Base-by-base conservation (phyloP, 1,139 yeast species). In the Suhomyces taliae region DNA sequence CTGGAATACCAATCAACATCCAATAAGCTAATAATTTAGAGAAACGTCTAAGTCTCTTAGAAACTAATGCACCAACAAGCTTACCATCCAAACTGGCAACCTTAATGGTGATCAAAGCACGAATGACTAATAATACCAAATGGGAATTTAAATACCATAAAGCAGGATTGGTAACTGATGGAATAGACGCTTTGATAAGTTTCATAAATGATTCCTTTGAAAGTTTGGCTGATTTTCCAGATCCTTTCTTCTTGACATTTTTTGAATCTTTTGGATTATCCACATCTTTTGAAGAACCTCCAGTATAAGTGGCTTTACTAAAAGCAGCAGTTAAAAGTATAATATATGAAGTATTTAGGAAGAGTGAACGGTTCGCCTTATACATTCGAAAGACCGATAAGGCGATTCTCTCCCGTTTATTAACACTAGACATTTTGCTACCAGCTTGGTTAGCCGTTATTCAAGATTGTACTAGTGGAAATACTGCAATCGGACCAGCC, bases 21-120 rank as follows among this genome's bases (percentile, higher is more conserved):
- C 97, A 91, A 62, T 82, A 76, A 0, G 81, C 76, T 49, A 90
- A 69, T 39, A 87, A 74, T 54, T 78, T 75, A 47, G 86, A 70
- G 60, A 91, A 91, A 42, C 75, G 76, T 42, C 74, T 73, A 47
- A 90, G 86, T 45, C 78, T 76, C 52, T 87, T 90, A 37, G 86
- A 79, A 33, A 91, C 90, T 53, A 91, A 74, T 1, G 90, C 83
- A 0, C 96, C 90, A 6, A 91, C 97, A 45, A 91, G 72, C 59
- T 77, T 75, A 57, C 98, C 97, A 65, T 91, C 98, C 51, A 91
- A 74, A 14, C 86, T 82, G 4, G 97, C 97, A 24, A 90, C 95
- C 59, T 85, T 83, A 44, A 91, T 76, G 2, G 97, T 86, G 36
- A 91, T 70, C 36, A 85, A 66, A 0, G 97, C 95, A 54, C 96